A percentile compares a stretch with the other conserved stretches of the same genome.
These are phyloP conservation scores for Plantago major DNA, from an alignment of 257 asterid genomes.

Conservation along the genomic window DNA sequence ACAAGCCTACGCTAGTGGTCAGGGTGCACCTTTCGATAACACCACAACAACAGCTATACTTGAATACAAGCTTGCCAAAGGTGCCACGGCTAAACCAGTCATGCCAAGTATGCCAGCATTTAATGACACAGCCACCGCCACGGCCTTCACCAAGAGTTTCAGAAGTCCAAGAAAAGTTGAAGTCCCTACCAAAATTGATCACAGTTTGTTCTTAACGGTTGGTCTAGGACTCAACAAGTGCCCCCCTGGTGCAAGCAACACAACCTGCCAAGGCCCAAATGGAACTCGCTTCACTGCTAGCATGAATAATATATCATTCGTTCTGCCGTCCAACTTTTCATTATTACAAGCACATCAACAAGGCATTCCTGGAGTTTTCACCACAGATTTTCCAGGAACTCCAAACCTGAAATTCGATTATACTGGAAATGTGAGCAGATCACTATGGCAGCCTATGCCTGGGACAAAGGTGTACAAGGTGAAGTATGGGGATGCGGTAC, in stretches of 20 bases:
- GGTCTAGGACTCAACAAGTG: conserved; percentile 77
- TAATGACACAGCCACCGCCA: conserved; percentile 74
- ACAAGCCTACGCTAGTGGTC: conserved; percentile 88
- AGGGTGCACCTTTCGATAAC: conserved; percentile 77
- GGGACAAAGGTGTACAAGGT: conserved; percentile 63
- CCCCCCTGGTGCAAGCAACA: conserved; percentile 41
- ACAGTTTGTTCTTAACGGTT: conserved; percentile 63
- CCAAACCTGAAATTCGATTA: conserved; percentile 69
- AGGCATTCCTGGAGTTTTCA: conserved; percentile 71
- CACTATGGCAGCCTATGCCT: conserved; percentile 63
- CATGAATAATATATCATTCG: conserved; percentile 84
- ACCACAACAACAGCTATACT: conserved; percentile 92
- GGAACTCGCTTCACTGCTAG: conserved; percentile 84
- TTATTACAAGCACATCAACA: conserved; percentile 73
- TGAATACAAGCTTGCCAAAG: conserved; percentile 51
- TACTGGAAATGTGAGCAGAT: conserved; percentile 78
- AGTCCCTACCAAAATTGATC: conserved; percentile 71
- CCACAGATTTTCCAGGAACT: conserved; percentile 65
- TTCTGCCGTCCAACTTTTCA: conserved; percentile 72
- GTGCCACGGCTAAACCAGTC: conserved; percentile 38
- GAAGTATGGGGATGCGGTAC: conserved; percentile 66
- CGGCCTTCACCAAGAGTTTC: conserved; percentile 63
- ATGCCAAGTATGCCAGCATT: conserved; percentile 65
- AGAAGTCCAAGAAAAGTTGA: conserved; percentile 48
- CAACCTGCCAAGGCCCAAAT: conserved; percentile 82